A percentile compares a stretch with the other conserved stretches of the same genome.
Conservation (phyloP, 805 yeast genomes). For the Debaryomyces tyrocola region DNA sequence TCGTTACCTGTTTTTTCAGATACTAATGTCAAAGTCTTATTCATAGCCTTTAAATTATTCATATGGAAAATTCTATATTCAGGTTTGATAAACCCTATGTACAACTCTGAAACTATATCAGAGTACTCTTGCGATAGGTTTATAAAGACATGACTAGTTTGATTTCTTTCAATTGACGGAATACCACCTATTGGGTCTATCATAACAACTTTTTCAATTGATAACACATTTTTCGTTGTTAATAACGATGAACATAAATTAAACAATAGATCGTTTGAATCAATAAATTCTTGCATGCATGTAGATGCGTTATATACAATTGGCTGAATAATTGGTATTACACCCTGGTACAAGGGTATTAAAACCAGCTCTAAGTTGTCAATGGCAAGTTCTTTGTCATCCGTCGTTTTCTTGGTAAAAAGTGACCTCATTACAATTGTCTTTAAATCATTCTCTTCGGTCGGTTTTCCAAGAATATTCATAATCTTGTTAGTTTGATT, state of each 20-base stretch:
- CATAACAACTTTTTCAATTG: slow-evolving; percentile 78
- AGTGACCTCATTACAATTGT: slow-evolving; percentile 28
- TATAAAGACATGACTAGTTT: slow-evolving; percentile 82
- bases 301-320: slow-evolving; percentile 39
- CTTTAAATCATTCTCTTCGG: slow-evolving; percentile 21
- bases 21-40: slow-evolving; percentile 48
- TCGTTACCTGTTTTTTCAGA: slow-evolving; percentile 41
- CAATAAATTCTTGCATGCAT: slow-evolving; percentile 25
- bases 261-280: slow-evolving; percentile 23
- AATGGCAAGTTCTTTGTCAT: slow-evolving; percentile 10
- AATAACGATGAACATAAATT: slow-evolving; percentile 25
- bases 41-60: slow-evolving; percentile 68
- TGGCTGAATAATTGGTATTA: slow-evolving; percentile 70
- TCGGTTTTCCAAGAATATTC: slow-evolving; percentile 20
- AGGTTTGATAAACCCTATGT: slow-evolving; percentile 54
- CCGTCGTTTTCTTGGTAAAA: slow-evolving; percentile 12
- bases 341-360: slow-evolving; percentile 42
- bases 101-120: slow-evolving; percentile 62
- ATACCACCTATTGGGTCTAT: slow-evolving; percentile 87
- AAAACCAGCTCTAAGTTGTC: slow-evolving; percentile 30
- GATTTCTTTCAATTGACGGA: slow-evolving; percentile 79
- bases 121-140: slow-evolving; percentile 81
- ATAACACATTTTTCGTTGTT: slow-evolving; percentile 31
- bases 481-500: slow-evolving; percentile 31
- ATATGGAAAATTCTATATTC: slow-evolving; percentile 53